Evolutionary conservation across 1,139 yeast genomes (phyloP).

Genomic region (Hyphopichia fennica): DNA sequence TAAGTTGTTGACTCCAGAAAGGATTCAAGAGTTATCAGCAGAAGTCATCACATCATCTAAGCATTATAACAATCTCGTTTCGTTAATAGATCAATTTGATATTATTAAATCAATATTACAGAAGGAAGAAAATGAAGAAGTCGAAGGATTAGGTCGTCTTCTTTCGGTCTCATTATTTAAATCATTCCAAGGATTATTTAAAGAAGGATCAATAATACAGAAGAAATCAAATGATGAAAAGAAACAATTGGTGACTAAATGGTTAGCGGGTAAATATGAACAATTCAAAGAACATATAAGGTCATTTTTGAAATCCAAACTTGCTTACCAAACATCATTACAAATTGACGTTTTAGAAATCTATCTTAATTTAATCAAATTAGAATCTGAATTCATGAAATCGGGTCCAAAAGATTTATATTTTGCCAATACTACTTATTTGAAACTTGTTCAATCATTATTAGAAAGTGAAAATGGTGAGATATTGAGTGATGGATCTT

Average conservation of each 20-base stretch:
- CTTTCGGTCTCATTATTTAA: slow-evolving; percentile 54
- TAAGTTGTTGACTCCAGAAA: slow-evolving; percentile 19
- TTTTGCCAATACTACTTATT: slow-evolving; percentile 63
- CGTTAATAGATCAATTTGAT: slow-evolving; percentile 41
- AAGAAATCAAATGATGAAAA: slow-evolving; percentile 45
- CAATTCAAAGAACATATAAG: slow-evolving; percentile 50
- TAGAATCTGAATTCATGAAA: slow-evolving; percentile 58
- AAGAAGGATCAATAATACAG: slow-evolving; percentile 44
- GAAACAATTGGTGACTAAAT: slow-evolving; percentile 48
- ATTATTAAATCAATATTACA: slow-evolving; percentile 20
- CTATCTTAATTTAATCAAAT: slow-evolving; percentile 57
- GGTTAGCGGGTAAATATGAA: slow-evolving; percentile 65
- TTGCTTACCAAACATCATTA: slow-evolving; percentile 41
- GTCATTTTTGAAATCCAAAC: slow-evolving; percentile 33
- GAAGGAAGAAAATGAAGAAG: slow-evolving; percentile 19
- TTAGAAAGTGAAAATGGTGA: slow-evolving; percentile 41
- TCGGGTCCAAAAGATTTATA: slow-evolving; percentile 49
- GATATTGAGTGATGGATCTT: slow-evolving; percentile 44
- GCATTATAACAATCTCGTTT: slow-evolving; percentile 53
- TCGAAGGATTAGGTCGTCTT: slow-evolving; percentile 43
- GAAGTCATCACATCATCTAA: slow-evolving; percentile 31
- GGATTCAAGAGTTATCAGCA: slow-evolving; percentile 31
- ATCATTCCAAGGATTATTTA: slow-evolving; percentile 57
- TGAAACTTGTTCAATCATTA: slow-evolving; percentile 45
- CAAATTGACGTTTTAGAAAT: slow-evolving; percentile 67